Evolutionary conservation across 2,329 filamentous ascomycete genomes (phyloP).

Genomic region (Aspergillus tanneri): DNA sequence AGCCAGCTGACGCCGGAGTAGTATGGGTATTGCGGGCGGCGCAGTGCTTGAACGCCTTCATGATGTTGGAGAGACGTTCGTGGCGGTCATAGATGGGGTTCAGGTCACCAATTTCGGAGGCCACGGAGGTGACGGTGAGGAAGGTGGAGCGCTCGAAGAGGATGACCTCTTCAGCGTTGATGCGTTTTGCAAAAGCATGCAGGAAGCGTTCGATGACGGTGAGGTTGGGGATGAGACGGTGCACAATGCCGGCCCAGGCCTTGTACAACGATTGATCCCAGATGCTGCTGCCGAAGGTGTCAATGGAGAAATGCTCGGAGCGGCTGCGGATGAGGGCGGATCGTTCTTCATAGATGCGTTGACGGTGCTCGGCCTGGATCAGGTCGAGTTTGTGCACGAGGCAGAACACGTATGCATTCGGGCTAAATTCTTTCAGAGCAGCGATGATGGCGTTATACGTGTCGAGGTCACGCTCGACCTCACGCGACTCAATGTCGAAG

Average conservation of each 20-base stretch:
- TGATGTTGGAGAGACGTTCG: slow-evolving; percentile 92
- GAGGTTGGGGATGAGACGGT: slow-evolving; percentile 94
- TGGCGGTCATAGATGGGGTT: slow-evolving; percentile 93
- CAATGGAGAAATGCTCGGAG: slow-evolving; percentile 70
- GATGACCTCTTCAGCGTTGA: slow-evolving; percentile 90
- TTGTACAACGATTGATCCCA: slow-evolving; percentile 99
- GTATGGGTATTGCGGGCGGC: slow-evolving; percentile 48
- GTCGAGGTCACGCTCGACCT: slow-evolving; percentile 87
- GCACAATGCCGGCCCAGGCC: slow-evolving; percentile 97
- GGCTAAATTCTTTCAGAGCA: slow-evolving; percentile 82
- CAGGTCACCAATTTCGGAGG: slow-evolving; percentile 67
- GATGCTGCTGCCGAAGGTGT: slow-evolving; percentile 92
- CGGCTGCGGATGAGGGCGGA: slow-evolving; percentile 73
- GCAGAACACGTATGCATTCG: slow-evolving; percentile 80
- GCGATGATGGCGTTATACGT: slow-evolving; percentile 90
- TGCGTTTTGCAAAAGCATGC: slow-evolving; percentile 74
- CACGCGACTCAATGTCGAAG: slow-evolving; percentile 95
- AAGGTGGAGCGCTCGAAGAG: slow-evolving; percentile 96
- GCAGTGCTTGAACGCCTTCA: slow-evolving; percentile 96
- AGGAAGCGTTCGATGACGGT: slow-evolving; percentile 84
- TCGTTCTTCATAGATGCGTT: slow-evolving; percentile 80
- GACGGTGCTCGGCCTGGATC: slow-evolving; percentile 74
- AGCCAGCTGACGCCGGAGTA: slow-evolving; percentile 43
- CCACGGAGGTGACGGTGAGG: slow-evolving; percentile 91
- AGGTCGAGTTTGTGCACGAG: slow-evolving; percentile 99